Conservation (phyloP, 108 stramenopile genomes). For the Pseudonitzschia pungens region DNA sequence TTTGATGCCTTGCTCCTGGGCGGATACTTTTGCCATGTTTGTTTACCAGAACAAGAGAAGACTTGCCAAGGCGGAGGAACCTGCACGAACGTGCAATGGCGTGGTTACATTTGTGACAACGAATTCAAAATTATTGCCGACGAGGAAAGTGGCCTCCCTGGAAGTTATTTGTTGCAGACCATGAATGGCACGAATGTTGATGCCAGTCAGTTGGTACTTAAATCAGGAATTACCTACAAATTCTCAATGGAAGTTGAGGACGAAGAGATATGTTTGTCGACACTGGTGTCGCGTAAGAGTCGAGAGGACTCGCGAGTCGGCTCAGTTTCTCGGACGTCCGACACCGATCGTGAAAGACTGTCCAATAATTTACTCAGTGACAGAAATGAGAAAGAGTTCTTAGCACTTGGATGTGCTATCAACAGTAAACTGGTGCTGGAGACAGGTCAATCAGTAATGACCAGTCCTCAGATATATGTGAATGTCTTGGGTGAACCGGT, state of each 20-base stretch:
- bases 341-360: background rate
- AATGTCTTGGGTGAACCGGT: background rate
- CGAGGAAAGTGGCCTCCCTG: background rate
- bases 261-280: slow-evolving; percentile 5
- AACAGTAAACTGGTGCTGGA: background rate
- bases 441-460: background rate
- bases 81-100: slow-evolving; percentile 28
- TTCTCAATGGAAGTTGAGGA: slow-evolving; percentile 27
- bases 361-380: background rate
- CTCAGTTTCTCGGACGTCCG: background rate
- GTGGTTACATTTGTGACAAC: slow-evolving; percentile 47
- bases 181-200: slow-evolving; percentile 4
- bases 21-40: slow-evolving; percentile 51
- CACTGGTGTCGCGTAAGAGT: background rate
- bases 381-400: background rate
- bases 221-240: slow-evolving; percentile 28
- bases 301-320: slow-evolving; percentile 2
- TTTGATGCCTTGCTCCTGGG: slow-evolving; percentile 56
- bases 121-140: slow-evolving; percentile 28
- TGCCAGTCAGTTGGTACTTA: slow-evolving; percentile 2
- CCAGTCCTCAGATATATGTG: background rate
- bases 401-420: slow-evolving; percentile 2
- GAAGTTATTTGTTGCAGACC: background rate
- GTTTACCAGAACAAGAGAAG: slow-evolving; percentile 28
- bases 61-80: slow-evolving; percentile 29